phyloP scores from a whole-genome alignment of 1,284 basidiomycete species.

The Butyriboletus appendiculatus region DNA sequence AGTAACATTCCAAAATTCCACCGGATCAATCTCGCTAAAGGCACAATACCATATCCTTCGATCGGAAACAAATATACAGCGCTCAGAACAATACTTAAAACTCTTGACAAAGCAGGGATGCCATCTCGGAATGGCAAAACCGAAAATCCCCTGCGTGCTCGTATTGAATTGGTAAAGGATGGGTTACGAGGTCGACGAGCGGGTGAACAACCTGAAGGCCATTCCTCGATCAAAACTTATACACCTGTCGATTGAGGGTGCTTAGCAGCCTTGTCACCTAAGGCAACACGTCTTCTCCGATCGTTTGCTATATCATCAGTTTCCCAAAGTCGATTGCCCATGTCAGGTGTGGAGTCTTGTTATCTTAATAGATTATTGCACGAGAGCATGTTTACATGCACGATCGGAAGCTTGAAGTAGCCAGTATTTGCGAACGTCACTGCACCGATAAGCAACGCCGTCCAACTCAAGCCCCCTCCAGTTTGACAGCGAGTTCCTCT shows the following conservation, averaged over 20 bases:
- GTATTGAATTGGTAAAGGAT: neutral
- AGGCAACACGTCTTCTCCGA: neutral
- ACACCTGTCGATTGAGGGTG: neutral
- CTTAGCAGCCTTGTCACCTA: too few species aligned
- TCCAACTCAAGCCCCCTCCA: constrained; percentile 7
- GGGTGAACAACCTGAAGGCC: neutral
- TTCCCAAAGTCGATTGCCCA: neutral
- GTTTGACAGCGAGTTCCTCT: constrained; percentile 19
- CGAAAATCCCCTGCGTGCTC: neutral
- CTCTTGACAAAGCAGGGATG: neutral
- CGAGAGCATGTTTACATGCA: constrained; percentile 8
- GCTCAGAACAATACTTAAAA: neutral
- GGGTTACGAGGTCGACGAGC: neutral
- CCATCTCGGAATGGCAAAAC: neutral
- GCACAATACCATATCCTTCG: neutral
- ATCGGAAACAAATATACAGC: neutral
- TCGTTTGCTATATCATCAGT: neutral
- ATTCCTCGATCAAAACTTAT: neutral
- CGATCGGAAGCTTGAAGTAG: neutral
- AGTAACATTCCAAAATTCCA: neutral
- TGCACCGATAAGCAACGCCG: neutral
- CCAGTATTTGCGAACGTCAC: too few species aligned
- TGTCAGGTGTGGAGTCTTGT: neutral
- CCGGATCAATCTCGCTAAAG: neutral
- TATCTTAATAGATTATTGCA: neutral